A percentile compares a stretch with the other conserved stretches of the same genome.
Conservation (phyloP, 2,329 filamentous ascomycete genomes). For the Biscogniauxia sp. region DNA sequence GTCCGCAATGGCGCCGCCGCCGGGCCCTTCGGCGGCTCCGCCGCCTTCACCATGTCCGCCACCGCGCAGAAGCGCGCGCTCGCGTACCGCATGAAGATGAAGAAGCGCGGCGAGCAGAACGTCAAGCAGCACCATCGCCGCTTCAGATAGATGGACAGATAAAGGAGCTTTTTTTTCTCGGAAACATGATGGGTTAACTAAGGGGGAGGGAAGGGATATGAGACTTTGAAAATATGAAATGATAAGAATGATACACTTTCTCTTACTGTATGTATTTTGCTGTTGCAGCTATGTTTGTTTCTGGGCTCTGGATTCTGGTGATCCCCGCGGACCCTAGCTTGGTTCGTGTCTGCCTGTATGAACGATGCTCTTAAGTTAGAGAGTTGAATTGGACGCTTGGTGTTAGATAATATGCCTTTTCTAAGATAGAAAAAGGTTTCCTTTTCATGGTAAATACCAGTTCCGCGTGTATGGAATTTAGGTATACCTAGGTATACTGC, state of each 20-base stretch:
- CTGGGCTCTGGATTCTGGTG: not conserved
- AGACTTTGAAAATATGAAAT: too few species aligned
- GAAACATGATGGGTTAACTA: too few species aligned
- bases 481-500: too few species aligned
- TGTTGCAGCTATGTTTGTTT: not conserved
- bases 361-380: not conserved
- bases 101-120: constrained; percentile 31
- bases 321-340: not conserved
- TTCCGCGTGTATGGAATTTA: too few species aligned
- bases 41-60: constrained; percentile 61
- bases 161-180: not conserved
- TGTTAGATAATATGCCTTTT: not conserved
- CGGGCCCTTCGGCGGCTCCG: constrained; percentile 66
- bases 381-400: not conserved
- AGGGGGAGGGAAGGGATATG: too few species aligned
- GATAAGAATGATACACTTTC: too few species aligned
- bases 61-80: constrained; percentile 60
- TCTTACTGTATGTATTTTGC: too few species aligned
- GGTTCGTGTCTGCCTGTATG: not conserved
- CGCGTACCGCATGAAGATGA: constrained; percentile 45
- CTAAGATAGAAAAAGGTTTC: not conserved
- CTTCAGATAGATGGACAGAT: constrained; percentile 3
- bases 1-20: constrained; percentile 61
- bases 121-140: constrained; percentile 19
- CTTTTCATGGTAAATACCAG: too few species aligned